Evolutionary conservation across 2,329 filamentous ascomycete genomes (phyloP).

Genomic region (Hypoxylon sp.): DNA sequence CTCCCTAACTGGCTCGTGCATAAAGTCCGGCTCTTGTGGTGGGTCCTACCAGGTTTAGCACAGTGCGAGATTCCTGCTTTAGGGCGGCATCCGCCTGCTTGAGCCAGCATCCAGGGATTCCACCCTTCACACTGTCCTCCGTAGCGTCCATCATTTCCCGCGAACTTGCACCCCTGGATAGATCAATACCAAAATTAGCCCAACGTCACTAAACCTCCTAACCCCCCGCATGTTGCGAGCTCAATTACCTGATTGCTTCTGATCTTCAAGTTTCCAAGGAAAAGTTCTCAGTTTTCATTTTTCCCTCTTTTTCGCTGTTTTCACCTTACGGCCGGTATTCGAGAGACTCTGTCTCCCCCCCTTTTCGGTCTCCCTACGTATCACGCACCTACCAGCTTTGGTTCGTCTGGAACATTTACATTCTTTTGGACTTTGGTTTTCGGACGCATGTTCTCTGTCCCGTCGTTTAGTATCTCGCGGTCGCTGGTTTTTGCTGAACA

Average conservation of each 20-base stretch:
- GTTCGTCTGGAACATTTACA: constrained; percentile 9
- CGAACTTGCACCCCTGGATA: constrained; percentile 14
- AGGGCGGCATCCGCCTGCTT: not conserved
- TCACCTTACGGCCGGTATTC: constrained; percentile 7
- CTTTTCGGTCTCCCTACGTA: constrained; percentile 6
- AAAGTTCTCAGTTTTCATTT: constrained; percentile 29
- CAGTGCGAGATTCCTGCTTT: constrained; percentile 4
- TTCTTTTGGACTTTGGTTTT: constrained; percentile 22
- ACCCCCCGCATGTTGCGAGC: constrained; percentile 36
- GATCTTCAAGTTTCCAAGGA: constrained; percentile 25
- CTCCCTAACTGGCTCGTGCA: constrained; percentile 13
- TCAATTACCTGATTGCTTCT: constrained; percentile 27
- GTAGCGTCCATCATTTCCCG: constrained; percentile 32
- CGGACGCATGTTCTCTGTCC: constrained; percentile 33
- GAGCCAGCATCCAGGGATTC: not conserved
- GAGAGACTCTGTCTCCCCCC: constrained; percentile 11
- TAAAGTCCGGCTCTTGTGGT: constrained; percentile 11
- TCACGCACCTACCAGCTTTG: not conserved
- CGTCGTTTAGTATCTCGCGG: constrained; percentile 14
- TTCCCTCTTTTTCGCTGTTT: constrained; percentile 29
- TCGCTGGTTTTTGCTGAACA: constrained; percentile 22
- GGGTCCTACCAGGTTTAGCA: not conserved
- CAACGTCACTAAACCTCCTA: constrained; percentile 42
- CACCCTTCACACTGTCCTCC: constrained; percentile 4
- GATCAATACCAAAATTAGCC: constrained; percentile 39